Evolutionary conservation across 148 eudicot species (phyloP).

Genomic region (Nepenthes mirabilis): DNA sequence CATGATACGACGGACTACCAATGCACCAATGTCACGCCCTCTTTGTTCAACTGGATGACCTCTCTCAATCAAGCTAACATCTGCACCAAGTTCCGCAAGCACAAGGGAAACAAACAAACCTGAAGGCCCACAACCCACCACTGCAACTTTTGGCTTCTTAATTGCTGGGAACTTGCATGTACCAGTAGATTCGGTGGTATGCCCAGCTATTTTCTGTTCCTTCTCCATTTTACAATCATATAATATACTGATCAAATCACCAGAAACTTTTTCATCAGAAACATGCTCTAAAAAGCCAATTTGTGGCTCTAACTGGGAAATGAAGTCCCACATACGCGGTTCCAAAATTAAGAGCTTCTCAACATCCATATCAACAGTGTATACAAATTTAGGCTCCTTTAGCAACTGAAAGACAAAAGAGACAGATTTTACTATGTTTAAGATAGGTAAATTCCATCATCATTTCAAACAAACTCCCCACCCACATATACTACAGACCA

Average conservation of each 20-base stretch:
- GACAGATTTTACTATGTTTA: background rate
- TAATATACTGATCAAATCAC: conserved; percentile 45
- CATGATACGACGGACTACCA: conserved; percentile 78
- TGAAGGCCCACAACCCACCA: conserved; percentile 95
- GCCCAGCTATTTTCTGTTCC: conserved; percentile 19
- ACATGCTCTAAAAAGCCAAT: conserved; percentile 64
- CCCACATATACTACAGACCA: background rate
- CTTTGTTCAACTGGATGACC: conserved; percentile 94
- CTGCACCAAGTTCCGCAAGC: conserved; percentile 95
- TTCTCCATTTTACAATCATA: conserved; percentile 26
- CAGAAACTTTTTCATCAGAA: conserved; percentile 28
- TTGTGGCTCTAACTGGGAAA: conserved; percentile 61
- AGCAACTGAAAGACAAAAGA: conserved; percentile 24
- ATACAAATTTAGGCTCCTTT: conserved; percentile 82
- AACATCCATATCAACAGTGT: conserved; percentile 93
- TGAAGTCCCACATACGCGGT: conserved; percentile 80
- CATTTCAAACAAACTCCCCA: background rate
- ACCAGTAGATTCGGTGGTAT: conserved; percentile 10
- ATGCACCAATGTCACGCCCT: conserved; percentile 96
- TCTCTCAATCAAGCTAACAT: conserved; percentile 84
- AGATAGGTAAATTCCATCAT: background rate
- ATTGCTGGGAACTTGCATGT: conserved; percentile 13
- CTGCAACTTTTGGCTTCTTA: conserved; percentile 64
- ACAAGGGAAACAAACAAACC: conserved; percentile 95
- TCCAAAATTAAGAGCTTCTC: conserved; percentile 47